Base-by-base conservation (phyloP, 2,329 filamentous ascomycete genomes). In the Epichloe elymi region DNA sequence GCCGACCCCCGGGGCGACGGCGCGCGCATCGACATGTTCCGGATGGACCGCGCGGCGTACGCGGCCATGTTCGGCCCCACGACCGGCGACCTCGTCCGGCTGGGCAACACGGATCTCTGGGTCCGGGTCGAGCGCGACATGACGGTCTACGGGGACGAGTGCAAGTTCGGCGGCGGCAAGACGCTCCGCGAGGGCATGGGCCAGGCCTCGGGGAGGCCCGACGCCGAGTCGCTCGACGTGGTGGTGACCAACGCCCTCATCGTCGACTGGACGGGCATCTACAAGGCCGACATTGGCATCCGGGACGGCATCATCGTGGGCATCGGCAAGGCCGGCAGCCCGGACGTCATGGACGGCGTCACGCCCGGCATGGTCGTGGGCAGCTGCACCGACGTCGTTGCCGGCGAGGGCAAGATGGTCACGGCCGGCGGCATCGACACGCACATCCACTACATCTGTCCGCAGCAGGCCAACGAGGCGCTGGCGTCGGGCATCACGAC, bases 201-300 rank as follows among this genome's bases (percentile, higher is more conserved):
- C 3, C 90, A 96, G 70, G 87, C 89, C 5, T 85, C 83, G 23
- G 90, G 90, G 88, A 76, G 87, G 42, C 69, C 77, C 0, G 85
- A 91, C 59, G 72, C 74, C 2, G 82, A 90, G 23, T 81, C 80
- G 23, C 70, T 96, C 53, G 91, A 97, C 64, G 78, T 91, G 45
- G 87, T 95, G 23, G 80, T 97, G 53, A 88, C 83, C 2, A 97
- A 96, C 61, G 91, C 90, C 5, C 70, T 97, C 56, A 84, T 97
- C 38, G 76, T 97, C 19, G 91, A 97, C 70, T 94, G 85, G 78
- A 85, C 79, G 1, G 91, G 91, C 46, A 95, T 97, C 62, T 94
- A 88, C 74, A 97, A 97, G 71, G 91, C 90, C 5, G 91, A 97
- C 65, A 95, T 97, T 63, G 91, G 91, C 30, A 83, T 97, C 65